phyloP scores from a whole-genome alignment of 768 basidiomycete genomes.

The Boletus huronensis region DNA sequence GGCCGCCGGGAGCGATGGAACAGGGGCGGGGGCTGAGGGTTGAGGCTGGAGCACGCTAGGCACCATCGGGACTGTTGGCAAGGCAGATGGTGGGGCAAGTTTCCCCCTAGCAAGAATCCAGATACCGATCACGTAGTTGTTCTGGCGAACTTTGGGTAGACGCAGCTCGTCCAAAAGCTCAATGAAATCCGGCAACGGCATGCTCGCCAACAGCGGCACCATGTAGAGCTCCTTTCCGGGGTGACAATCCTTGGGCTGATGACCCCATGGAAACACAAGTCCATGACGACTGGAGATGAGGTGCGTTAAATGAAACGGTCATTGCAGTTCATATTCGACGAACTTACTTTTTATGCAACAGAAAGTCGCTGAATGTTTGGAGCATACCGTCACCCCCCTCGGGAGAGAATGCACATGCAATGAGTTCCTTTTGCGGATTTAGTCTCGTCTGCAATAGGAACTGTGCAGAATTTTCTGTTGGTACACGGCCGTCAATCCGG shows the following conservation, averaged over 20 bases:
- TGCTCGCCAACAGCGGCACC: slow-evolving; percentile 64
- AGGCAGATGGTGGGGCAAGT: slow-evolving; percentile 46
- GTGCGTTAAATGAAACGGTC: slow-evolving; percentile 6
- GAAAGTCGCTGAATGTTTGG: slow-evolving; percentile 58
- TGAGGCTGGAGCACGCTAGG: slow-evolving; percentile 13
- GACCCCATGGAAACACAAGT: slow-evolving; percentile 83
- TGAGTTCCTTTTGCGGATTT: slow-evolving; percentile 73
- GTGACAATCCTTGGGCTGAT: slow-evolving; percentile 63
- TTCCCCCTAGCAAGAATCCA: slow-evolving; percentile 86
- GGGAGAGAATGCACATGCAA: slow-evolving; percentile 72
- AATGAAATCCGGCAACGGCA: slow-evolving; percentile 78
- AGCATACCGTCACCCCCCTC: slow-evolving; percentile 46
- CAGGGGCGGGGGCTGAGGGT: slow-evolving; percentile 11
- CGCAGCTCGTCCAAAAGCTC: slow-evolving; percentile 76
- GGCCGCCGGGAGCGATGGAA: slow-evolving; percentile 22
- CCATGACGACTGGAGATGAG: slow-evolving; percentile 66
- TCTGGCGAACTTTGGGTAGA: slow-evolving; percentile 59
- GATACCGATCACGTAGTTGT: slow-evolving; percentile 72
- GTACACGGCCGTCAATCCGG: slow-evolving; percentile 82
- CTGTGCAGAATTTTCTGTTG: slow-evolving; percentile 67
- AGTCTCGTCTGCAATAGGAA: slow-evolving; percentile 78
- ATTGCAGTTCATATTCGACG: slow-evolving; percentile 8
- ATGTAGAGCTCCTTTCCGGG: slow-evolving; percentile 88
- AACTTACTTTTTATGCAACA: slow-evolving; percentile 69
- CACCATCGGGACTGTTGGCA: slow-evolving; percentile 12